A percentile compares a stretch with the other conserved stretches of the same genome.
Conservation (phyloP, 805 yeast genomes). For the Crinitomyces ghanaensis region DNA sequence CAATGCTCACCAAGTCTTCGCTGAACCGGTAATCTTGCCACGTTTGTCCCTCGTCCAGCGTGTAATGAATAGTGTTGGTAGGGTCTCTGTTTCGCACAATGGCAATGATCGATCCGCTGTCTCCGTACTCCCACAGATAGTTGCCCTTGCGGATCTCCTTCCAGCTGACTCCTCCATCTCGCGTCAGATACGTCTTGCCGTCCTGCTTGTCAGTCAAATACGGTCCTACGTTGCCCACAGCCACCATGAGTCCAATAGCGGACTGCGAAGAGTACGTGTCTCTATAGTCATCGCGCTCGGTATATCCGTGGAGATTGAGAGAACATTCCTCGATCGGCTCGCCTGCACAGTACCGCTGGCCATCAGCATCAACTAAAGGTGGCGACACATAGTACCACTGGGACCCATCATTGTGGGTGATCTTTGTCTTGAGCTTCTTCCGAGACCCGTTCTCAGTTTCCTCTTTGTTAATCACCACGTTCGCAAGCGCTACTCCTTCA, state of each 20-base stretch:
- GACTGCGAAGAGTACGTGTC: slow-evolving; percentile 83
- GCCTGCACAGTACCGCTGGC: slow-evolving; percentile 45
- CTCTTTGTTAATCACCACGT: slow-evolving; percentile 48
- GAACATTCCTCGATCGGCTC: slow-evolving; percentile 51
- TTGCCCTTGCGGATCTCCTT: slow-evolving; percentile 61
- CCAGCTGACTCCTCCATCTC: slow-evolving; percentile 93
- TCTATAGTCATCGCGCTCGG: slow-evolving; percentile 72
- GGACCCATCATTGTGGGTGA: slow-evolving; percentile 86
- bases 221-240: slow-evolving; percentile 87
- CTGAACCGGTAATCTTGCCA: slow-evolving; percentile 63
- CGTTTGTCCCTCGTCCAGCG: slow-evolving; percentile 66
- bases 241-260: slow-evolving; percentile 80
- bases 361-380: slow-evolving; percentile 53
- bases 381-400: slow-evolving; percentile 68
- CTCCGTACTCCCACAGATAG: slow-evolving; percentile 93
- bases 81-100: slow-evolving; percentile 48
- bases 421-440: slow-evolving; percentile 57
- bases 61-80: slow-evolving; percentile 51
- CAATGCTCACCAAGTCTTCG: slow-evolving; percentile 41
- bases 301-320: slow-evolving; percentile 77
- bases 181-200: slow-evolving; percentile 62
- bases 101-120: slow-evolving; percentile 79
- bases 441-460: slow-evolving; percentile 33
- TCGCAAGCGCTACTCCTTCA: slow-evolving; percentile 75
- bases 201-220: slow-evolving; percentile 34